Evolutionary conservation across 2,329 filamentous ascomycete species (phyloP), one percentile per base, ranked within the genome.

Genomic region (Geosmithia morbida): DNA sequence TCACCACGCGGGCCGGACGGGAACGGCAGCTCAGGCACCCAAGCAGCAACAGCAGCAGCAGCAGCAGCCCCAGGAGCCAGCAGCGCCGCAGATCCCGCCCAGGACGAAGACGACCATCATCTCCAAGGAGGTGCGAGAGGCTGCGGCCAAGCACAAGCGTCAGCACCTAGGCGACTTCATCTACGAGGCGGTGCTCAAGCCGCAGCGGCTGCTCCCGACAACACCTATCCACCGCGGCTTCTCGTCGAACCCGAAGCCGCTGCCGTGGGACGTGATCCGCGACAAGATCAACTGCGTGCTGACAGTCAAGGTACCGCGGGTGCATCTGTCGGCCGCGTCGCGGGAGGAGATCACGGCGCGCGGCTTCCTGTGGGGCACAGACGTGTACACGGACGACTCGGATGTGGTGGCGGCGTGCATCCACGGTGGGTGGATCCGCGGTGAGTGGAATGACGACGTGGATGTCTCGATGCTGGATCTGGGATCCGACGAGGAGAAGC

Each of bases 321-420:
- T 85, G 44, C 87, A 92, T 56, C 69, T 98, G 7, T 77, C 77
- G 8, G 63, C 78, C 0, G 66, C 72, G 7, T 77, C 85, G 20
- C 76, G 90, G 29, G 85, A 92, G 59, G 86, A 94, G 54, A 89
- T 97, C 46, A 94, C 88, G 11, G 68, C 79, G 7, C 77, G 87
- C 33, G 77, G 84, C 18, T 85, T 86, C 7, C 63, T 98, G 0
- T 98, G 90, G 89, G 92, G 92, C 1, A 92, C 87, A 0, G 89
- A 94, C 39, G 76, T 98, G 7, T 97, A 97, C 60, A 94, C 88
- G 0, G 92, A 98, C 55, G 92, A 98, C 63, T 95, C 88, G 0
- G 92, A 98, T 59, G 80, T 92, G 1, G 75, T 98, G 20, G 90
- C 88, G 0, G 89, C 90, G 2, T 90, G 89, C 50, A 90, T 98